Base-by-base conservation (phyloP, 495 filamentous ascomycete species). In the Daldinia grandis region DNA sequence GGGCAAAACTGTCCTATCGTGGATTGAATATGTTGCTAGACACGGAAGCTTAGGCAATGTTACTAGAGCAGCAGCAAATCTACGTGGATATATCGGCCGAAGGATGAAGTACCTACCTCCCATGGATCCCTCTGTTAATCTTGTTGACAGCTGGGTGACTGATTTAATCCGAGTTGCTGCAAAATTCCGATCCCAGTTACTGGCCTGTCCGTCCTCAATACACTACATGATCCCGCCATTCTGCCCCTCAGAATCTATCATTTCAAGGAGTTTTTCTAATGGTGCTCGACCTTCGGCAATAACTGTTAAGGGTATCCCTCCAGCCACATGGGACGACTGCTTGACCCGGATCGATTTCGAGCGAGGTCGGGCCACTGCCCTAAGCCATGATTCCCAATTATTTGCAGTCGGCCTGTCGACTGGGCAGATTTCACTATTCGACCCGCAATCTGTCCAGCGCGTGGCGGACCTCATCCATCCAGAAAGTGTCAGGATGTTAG, bases 111-210 rank as follows among this genome's bases (percentile, higher is more conserved):
- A 77, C 47, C 64, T 72, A 3, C 60, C 74, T 25, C 68, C 69
- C 27, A 70, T 70, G 9, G 73, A 79, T 40, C 60, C 61, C 25
- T 63, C 56, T 10, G 56, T 60, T 21, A 15, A 76, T 1, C 69
- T 74, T 25, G 50, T 54, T 31, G 56, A 60, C 14, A 24, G 44
- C 19, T 80, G 78, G 78, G 67, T 67, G 19, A 77, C 67, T 25
- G 79, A 81, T 31, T 58, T 80, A 38, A 73, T 76, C 19, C 76
- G 78, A 6, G 71, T 81, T 8, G 68, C 72, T 8, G 75, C 74
- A 42, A 79, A 77, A 51, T 81, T 81, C 57, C 47, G 67, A 12
- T 35, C 62, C 4, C 69, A 76, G 54, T 70, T 81, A 0, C 54
- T 78, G 5, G 27, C 58, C 8, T 75, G 68, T 31, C 79, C 78